Base-by-base conservation (phyloP, 179 eudicot genomes). In the Amaranthus tricolor region DNA sequence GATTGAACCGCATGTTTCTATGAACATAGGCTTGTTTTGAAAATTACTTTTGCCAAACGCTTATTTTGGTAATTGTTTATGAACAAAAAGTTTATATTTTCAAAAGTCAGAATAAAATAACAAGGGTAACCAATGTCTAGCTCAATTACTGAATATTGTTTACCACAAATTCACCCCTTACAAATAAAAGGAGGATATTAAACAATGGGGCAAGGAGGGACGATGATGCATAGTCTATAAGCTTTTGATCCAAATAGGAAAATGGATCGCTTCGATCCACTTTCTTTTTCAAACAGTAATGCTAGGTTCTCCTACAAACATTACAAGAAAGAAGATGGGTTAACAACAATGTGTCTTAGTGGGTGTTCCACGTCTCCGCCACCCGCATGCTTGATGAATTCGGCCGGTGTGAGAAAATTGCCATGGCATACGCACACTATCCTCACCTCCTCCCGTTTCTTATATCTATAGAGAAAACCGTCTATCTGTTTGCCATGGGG, bases 341-440 rank as follows among this genome's bases (percentile, higher is more conserved):
- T 74, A 51, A 81, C 81, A 60, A 81, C 76, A 19, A 85, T 83
- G 49, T 81, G 86, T 78, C 74, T 79, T 63, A 83, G 49, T 3
- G 88, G 88, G 60, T 83, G 61, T 73, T 57, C 82, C 7, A 85
- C 84, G 49, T 85, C 84, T 6, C 74, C 74, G 3, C 86, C 88
- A 21, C 86, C 83, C 10, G 82, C 84, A 74, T 85, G 88, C 77
- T 74, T 82, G 52, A 85, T 77, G 69, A 85, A 85, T 62, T 85
- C 88, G 0, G 86, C 86, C 2, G 88, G 88, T 7, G 86, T 53
- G 50, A 85, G 74, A 71, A 83, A 85, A 21, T 43, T 71, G 14
- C 88, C 88, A 79, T 85, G 88, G 73, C 88, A 83, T 16, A 85
- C 85, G 51, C 88, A 85, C 57, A 85, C 75, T 9, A 85, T 85